These are phyloP conservation scores for Kluyveromyces dobzhanskii DNA, from an alignment of 805 yeast species.

Conservation along the genomic window DNA sequence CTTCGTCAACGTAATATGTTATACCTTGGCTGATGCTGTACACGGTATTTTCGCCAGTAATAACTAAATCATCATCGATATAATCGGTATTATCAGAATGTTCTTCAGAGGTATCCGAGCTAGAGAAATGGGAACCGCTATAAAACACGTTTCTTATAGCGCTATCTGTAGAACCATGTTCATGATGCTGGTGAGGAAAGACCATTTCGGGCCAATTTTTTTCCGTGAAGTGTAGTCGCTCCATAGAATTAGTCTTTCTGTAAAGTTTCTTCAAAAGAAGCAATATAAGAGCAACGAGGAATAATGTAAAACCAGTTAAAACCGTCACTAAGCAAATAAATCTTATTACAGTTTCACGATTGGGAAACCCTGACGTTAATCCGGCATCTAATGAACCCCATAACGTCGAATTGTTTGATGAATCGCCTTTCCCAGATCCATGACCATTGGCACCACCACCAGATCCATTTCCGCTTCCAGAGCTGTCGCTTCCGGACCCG, in stretches of 20 bases:
- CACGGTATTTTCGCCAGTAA: constrained; percentile 14
- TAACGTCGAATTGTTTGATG: not conserved
- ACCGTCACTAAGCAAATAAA: constrained; percentile 2
- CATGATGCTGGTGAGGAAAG: not conserved
- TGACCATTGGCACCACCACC: constrained; percentile 11
- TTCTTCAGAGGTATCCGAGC: not conserved
- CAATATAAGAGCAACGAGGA: not conserved
- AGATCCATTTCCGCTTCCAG: constrained; percentile 10
- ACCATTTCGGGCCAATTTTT: constrained; percentile 1
- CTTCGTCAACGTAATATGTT: constrained; percentile 16
- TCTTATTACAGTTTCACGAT: not conserved
- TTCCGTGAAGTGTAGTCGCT: not conserved
- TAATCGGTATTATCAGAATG: constrained; percentile 4
- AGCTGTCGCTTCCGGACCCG: constrained; percentile 25
- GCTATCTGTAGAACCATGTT: not conserved
- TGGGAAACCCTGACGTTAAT: not conserved
- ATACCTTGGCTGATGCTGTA: constrained; percentile 17
- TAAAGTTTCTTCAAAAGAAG: not conserved
- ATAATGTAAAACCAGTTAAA: not conserved
- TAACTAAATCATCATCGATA: constrained; percentile 10
- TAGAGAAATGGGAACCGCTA: not conserved
- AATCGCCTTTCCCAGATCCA: constrained; percentile 7
- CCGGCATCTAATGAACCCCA: constrained; percentile 6
- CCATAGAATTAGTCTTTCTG: not conserved
- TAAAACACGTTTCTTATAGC: not conserved